Base-by-base conservation (phyloP, 129 eudicot species). In the Flaveria brownii region DNA sequence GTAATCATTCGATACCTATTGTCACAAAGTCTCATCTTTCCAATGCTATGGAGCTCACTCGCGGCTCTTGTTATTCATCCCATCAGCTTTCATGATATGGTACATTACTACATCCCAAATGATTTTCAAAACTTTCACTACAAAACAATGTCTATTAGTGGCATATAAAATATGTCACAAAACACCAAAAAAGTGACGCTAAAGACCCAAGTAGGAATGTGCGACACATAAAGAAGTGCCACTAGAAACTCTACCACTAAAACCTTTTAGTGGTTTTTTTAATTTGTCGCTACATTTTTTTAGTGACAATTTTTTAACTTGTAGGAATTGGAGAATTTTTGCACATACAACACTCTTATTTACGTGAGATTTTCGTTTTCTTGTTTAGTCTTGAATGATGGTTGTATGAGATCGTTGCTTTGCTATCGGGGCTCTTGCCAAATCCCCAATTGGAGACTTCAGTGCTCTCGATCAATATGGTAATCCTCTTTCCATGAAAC, bases 381-480 rank as follows among this genome's bases (percentile, higher is more conserved):
- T 20, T 36, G 68, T 63, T 18, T 74, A 82, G 85, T 36, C 89
- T 88, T 72, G 89, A 88, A 64, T 83, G 92, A 89, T 88, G 89
- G 89, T 73, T 84, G 4, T 88, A 70, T 57, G 92, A 88, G 82
- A 51, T 88, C 33, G 76, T 82, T n/a, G 60, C 80, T 42, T 83
- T 87, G 84, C 68, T 87, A 2, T 65, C 92, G 0, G 89, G 89
- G 6, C 82, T 83, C 61, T 45, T 88, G 76, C 82, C 89, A 6
- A 88, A 83, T 82, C 92, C 89, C 8, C 84, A 88, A 54, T 82
- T 88, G 52, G 87, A 88, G 73, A 82, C 92, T 25, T 88, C 87
- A 8, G 89, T 88, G 59, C 92, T 88, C 70, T 88, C 92, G 0
- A 88, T 88, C 92, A 0, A 88, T 88, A 74, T 88, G 92, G 89